Base-by-base conservation (phyloP, 2,329 filamentous ascomycete species). In the Alternaria triticina region DNA sequence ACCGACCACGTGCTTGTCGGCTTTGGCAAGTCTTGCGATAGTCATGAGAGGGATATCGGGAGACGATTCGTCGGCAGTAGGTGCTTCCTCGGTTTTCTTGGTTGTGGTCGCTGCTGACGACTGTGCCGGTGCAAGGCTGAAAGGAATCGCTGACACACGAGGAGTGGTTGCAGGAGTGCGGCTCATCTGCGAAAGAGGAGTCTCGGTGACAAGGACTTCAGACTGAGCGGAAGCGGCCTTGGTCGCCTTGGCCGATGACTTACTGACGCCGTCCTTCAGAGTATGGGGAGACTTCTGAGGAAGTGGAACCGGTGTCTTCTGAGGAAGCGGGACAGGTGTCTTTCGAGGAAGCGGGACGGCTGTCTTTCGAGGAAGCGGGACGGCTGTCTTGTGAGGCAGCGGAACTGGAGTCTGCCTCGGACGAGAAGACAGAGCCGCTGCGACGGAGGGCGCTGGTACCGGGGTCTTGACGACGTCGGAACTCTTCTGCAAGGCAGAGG, bases 191-290 rank as follows among this genome's bases (percentile, higher is more conserved):
- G 64, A 68, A 3, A 65, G 60, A 23, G 68, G 67, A 17, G 71
- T 72, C 23, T 71, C 67, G 6, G 30, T 17, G 6, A 68, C 62
- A 11, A 69, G 54, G 28, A 67, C 44, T 15, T 66, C 51, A 15
- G 63, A 57, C 9, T 64, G 57, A 15, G 22, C 12, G 6, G 17
- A 27, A 10, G 44, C 47, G 7, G 50, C 9, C 12, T 49, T 59
- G 10, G 20, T 22, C 10, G 50, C 43, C n/a, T 46, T 25, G 12
- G n/a, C 13, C 44, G 36, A 15, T 9, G 45, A 27, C 56, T 46
- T 50, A 20, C 44, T 50, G 44, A n/a, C 47, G 17, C 49, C 36
- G 20, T 17, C 20, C 7, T 27, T 44, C 12, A 15, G 11, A 15
- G 5, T 4, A 47, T n/a, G n/a, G 15, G 8, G 27, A 28, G n/a